These are phyloP conservation scores for Leptomonas seymouri DNA, from an alignment of 208 protist genomes.

Conservation along the genomic window DNA sequence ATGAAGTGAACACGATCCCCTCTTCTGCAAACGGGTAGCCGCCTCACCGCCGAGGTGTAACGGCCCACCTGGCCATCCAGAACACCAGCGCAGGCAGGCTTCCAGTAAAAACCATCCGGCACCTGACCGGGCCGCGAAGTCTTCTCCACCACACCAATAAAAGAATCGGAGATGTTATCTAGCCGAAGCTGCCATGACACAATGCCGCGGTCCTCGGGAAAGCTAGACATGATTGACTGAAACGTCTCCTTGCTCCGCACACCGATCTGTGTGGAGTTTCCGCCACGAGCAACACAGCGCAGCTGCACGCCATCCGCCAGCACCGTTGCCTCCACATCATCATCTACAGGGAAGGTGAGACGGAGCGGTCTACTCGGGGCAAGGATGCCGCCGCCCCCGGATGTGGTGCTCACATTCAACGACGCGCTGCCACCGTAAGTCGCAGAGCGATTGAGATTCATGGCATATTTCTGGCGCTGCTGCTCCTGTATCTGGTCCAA, in stretches of 20 bases:
- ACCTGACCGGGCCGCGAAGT: slow-evolving; percentile 28
- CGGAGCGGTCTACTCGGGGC: slow-evolving; percentile 28
- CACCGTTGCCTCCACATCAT: slow-evolving; percentile 63
- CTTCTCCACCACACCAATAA: slow-evolving; percentile 79
- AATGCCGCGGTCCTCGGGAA: slow-evolving; percentile 56
- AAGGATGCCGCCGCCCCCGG: background rate
- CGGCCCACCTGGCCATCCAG: slow-evolving; percentile 65
- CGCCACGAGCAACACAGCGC: slow-evolving; percentile 51
- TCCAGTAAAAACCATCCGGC: slow-evolving; percentile 88
- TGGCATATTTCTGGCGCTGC: slow-evolving; percentile 1
- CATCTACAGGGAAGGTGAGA: slow-evolving; percentile 67
- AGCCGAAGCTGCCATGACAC: slow-evolving; percentile 78
- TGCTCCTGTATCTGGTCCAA: background rate
- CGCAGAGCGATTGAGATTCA: slow-evolving; percentile 2
- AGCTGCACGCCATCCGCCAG: slow-evolving; percentile 60
- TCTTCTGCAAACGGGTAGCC: slow-evolving; percentile 63
- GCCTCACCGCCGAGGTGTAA: slow-evolving; percentile 33
- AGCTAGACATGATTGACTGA: slow-evolving; percentile 34
- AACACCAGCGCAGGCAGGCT: slow-evolving; percentile 52
- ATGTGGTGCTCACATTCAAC: slow-evolving; percentile 13
- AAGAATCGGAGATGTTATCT: slow-evolving; percentile 65
- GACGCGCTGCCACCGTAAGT: background rate
- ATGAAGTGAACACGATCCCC: slow-evolving; percentile 65
- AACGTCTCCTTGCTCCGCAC: slow-evolving; percentile 82
- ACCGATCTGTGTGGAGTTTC: slow-evolving; percentile 62